Evolutionary conservation across 2,329 filamentous ascomycete genomes (phyloP).

Genomic region (Rutstroemia sp.): DNA sequence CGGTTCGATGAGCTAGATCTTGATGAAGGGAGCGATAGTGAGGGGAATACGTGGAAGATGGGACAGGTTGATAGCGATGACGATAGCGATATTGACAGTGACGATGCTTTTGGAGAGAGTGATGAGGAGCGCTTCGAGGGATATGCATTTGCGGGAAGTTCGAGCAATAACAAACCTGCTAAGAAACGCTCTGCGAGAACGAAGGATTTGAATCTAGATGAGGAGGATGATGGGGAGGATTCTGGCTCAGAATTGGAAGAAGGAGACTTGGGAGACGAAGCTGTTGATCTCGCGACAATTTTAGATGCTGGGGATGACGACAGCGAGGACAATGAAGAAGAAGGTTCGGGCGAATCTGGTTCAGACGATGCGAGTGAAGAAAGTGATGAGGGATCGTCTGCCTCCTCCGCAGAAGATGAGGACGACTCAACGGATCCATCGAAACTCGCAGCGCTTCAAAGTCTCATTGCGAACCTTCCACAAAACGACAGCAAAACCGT

Average conservation of each 20-base stretch:
- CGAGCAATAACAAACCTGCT: slow-evolving; percentile 38
- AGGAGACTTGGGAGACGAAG: slow-evolving; percentile 53
- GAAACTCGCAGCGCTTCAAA: slow-evolving; percentile 57
- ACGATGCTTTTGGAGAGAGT: slow-evolving; percentile 64
- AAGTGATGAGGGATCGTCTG: slow-evolving; percentile 48
- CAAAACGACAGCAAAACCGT: slow-evolving; percentile 23
- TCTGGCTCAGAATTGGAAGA: slow-evolving; percentile 50
- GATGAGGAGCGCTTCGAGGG: slow-evolving; percentile 65
- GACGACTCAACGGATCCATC: slow-evolving; percentile 35
- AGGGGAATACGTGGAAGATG: slow-evolving; percentile 61
- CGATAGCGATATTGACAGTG: slow-evolving; percentile 63
- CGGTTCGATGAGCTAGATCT: slow-evolving; percentile 37
- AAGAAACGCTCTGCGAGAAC: slow-evolving; percentile 40
- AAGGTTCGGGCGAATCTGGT: slow-evolving; percentile 34
- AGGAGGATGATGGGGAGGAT: slow-evolving; percentile 33
- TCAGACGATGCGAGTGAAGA: slow-evolving; percentile 39
- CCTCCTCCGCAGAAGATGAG: slow-evolving; percentile 40
- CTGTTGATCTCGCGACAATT: slow-evolving; percentile 21
- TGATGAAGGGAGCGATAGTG: slow-evolving; percentile 58
- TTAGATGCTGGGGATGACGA: slow-evolving; percentile 57
- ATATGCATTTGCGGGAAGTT: slow-evolving; percentile 55
- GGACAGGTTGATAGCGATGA: slow-evolving; percentile 59
- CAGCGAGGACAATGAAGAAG: slow-evolving; percentile 41
- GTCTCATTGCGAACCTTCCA: slow-evolving; percentile 60
- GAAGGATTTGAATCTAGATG: slow-evolving; percentile 43